Evolutionary conservation across 2,329 filamentous ascomycete genomes (phyloP).

Genomic region (Fusarium bulbicola): DNA sequence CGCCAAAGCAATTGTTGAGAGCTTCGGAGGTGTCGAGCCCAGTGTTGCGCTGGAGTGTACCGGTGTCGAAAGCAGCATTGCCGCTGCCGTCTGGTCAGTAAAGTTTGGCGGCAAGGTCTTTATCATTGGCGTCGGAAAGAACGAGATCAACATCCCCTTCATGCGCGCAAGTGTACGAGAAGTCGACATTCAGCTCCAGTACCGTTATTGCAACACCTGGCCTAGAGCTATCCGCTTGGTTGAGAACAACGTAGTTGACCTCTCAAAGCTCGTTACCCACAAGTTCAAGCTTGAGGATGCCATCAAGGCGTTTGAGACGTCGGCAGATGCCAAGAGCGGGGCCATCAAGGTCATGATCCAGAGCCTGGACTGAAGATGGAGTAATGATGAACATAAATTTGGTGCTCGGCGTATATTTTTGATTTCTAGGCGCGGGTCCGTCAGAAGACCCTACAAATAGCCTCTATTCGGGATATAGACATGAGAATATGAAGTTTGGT

Average conservation of each 20-base stretch:
- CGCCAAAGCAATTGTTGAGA: constrained; percentile 71
- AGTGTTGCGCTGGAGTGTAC: constrained; percentile 90
- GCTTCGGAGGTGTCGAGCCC: constrained; percentile 83
- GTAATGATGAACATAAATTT: constrained; percentile 19
- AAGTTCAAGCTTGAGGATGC: constrained; percentile 87
- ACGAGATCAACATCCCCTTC: constrained; percentile 95
- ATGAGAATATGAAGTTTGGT: constrained; percentile 20
- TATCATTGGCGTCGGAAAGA: constrained; percentile 93
- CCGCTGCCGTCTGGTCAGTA: constrained; percentile 84
- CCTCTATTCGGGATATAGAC: constrained; percentile 35
- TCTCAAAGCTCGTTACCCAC: constrained; percentile 87
- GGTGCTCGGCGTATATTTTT: constrained; percentile 41
- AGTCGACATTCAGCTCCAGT: constrained; percentile 96
- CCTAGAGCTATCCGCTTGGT: constrained; percentile 90
- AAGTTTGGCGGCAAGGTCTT: constrained; percentile 98
- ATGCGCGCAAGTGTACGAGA: constrained; percentile 92
- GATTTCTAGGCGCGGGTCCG: constrained; percentile 31
- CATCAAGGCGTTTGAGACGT: constrained; percentile 87
- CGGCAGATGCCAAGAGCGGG: constrained; percentile 86
- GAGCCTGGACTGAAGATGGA: constrained; percentile 61
- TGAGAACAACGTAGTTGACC: constrained; percentile 82
- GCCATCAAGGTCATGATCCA: constrained; percentile 99
- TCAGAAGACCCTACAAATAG: constrained; percentile 22
- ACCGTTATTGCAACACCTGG: constrained; percentile 97
- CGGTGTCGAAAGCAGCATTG: constrained; percentile 89